phyloP scores from a whole-genome alignment of 768 basidiomycete species.

The Panus rudis region DNA sequence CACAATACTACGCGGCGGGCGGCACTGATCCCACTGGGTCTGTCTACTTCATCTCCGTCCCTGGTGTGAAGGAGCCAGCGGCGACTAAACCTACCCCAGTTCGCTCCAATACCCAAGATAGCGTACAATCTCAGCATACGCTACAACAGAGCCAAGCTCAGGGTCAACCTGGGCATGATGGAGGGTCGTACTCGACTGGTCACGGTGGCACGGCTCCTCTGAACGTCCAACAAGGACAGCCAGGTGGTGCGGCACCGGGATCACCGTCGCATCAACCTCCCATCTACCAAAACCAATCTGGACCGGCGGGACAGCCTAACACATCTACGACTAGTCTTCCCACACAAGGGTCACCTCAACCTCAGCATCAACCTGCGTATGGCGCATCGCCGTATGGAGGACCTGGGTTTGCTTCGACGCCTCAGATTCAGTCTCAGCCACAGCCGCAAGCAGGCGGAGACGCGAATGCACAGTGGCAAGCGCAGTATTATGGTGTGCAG shows the following conservation, averaged over 20 bases:
- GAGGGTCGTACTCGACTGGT: not conserved
- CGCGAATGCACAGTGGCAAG: conserved; percentile 8
- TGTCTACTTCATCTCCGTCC: conserved; percentile 76
- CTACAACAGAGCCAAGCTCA: not conserved
- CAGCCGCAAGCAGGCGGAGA: conserved; percentile 2
- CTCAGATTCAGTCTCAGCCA: too few species aligned
- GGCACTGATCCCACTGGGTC: conserved; percentile 67
- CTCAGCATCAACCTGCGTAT: conserved; percentile 8
- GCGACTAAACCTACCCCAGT: conserved; percentile 1
- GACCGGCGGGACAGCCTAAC: conserved; percentile 7
- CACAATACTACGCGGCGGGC: conserved; percentile 76
- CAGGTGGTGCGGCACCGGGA: not conserved
- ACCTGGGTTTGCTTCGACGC: conserved; percentile 4
- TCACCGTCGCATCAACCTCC: conserved; percentile 3
- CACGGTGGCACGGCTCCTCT: conserved; percentile 1
- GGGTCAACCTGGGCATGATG: not conserved
- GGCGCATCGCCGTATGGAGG: conserved; percentile 18
- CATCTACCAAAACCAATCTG: conserved; percentile 3
- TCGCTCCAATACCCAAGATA: not conserved
- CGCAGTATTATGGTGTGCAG: conserved; percentile 15
- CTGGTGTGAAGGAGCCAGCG: conserved; percentile 53
- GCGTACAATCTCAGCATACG: not conserved
- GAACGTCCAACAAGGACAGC: conserved; percentile 6
- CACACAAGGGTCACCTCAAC: conserved; percentile 2
- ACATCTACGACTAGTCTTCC: conserved; percentile 6